phyloP scores from a whole-genome alignment of 2,329 filamentous ascomycete genomes.

The Claviceps citrina region DNA sequence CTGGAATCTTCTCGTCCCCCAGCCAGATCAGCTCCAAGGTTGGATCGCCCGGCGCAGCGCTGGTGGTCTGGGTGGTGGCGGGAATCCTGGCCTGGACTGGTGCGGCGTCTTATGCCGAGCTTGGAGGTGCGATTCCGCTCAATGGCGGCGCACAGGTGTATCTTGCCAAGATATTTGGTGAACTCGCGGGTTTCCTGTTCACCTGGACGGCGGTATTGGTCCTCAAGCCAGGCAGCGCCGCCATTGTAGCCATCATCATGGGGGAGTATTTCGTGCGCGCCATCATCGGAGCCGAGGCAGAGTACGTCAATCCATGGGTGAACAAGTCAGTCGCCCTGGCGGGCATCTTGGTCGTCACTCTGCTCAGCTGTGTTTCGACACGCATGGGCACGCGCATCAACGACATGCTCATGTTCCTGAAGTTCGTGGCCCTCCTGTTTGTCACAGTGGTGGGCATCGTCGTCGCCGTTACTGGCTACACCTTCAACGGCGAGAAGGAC shows the following conservation, averaged over 20 bases:
- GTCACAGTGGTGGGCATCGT: constrained; percentile 81
- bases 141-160: constrained; percentile 94
- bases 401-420: constrained; percentile 91
- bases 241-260: constrained; percentile 95
- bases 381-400: constrained; percentile 74
- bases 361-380: constrained; percentile 83
- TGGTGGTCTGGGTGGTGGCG: constrained; percentile 84
- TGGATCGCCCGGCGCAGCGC: constrained; percentile 74
- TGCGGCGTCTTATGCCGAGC: constrained; percentile 83
- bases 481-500: constrained; percentile 59
- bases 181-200: constrained; percentile 83
- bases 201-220: constrained; percentile 93
- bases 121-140: constrained; percentile 86
- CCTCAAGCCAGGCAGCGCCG: constrained; percentile 80
- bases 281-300: constrained; percentile 70
- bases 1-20: constrained; percentile 89
- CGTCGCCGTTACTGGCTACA: constrained; percentile 73
- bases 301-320: constrained; percentile 69
- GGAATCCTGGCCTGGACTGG: constrained; percentile 94
- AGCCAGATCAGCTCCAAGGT: constrained; percentile 85
- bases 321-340: constrained; percentile 74
- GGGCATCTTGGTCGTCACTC: constrained; percentile 61
- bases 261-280: constrained; percentile 92
- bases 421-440: constrained; percentile 76
- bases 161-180: constrained; percentile 88